Base-by-base conservation (phyloP, 2,329 filamentous ascomycete genomes). In the Ophiostoma angusticollis region DNA sequence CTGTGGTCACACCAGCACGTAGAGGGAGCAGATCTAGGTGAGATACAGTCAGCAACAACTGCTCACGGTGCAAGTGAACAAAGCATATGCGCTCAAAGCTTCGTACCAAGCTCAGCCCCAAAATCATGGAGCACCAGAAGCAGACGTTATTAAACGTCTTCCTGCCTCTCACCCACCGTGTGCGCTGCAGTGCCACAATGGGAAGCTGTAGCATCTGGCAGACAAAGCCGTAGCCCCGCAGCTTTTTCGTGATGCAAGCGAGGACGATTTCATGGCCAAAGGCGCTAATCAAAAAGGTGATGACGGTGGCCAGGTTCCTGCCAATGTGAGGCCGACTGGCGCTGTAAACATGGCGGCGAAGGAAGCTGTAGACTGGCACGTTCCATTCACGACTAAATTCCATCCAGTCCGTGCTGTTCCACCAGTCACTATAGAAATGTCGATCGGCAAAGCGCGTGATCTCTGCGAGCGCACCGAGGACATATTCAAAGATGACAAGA, bases 341-440 rank as follows among this genome's bases (percentile, higher is more conserved):
- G 41, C 77, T 80, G 61, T 96, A 98, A 47, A 98, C 89, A 59
- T 98, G 91, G 18, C 91, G 74, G 7, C 87, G 79, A 52, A 96
- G 80, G 64, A 95, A 98, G 54, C 87, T 82, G 62, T 96, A 91
- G 6, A 95, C 89, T 31, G 89, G 89, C n/a, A 93, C 76, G 57
- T 96, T 96, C 89, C 91, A 96, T 64, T 95, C 84, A 48, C 86
- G 77, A 9, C 80, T 87, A 61, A 96, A 98, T 60, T 95, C 87
- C 56, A 96, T 80, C 86, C 85, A 91, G 66, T 89, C 83, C 49
- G 79, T 83, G 50, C 72, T 77, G 60, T 81, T 81, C 77, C 77
- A 79, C 74, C 75, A 79, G 62, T 80, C 76, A 36, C 68, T 68
- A 64, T 95, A 98, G 64, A 96, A 96, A 59, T 91, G 84, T 29